phyloP scores from a whole-genome alignment of 495 filamentous ascomycete species.

The Penicillium chermesinum region DNA sequence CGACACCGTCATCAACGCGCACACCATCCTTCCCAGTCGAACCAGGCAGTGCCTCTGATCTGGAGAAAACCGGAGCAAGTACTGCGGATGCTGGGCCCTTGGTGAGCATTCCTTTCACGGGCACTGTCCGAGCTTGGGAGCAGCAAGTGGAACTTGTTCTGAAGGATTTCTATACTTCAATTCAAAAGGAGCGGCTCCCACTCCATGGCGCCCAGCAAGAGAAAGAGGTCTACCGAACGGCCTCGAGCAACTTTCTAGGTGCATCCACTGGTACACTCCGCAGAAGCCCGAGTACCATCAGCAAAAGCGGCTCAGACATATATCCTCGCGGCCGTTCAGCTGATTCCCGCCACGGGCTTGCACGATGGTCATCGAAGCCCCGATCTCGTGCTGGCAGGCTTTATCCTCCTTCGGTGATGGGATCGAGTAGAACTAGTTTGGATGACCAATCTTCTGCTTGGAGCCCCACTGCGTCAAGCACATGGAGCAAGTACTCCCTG shows the following conservation, averaged over 20 bases:
- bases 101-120: conserved; percentile 73
- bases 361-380: conserved; percentile 77
- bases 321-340: conserved; percentile 65
- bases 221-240: conserved; percentile 34
- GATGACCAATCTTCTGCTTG: conserved; percentile 88
- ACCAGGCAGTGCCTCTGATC: conserved; percentile 11
- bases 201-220: conserved; percentile 61
- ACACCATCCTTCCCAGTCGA: conserved; percentile 23
- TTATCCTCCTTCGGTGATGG: conserved; percentile 72
- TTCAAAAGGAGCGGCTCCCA: conserved; percentile 78
- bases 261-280: conserved; percentile 57
- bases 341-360: conserved; percentile 60
- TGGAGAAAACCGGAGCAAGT: conserved; percentile 28
- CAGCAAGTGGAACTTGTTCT: conserved; percentile 82
- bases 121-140: conserved; percentile 78
- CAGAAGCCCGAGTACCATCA: conserved; percentile 81
- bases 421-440: conserved; percentile 89
- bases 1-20: conserved; percentile 17
- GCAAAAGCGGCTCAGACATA: conserved; percentile 79
- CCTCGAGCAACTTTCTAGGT: conserved; percentile 45
- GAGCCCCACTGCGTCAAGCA: conserved; percentile 83
- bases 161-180: conserved; percentile 86
- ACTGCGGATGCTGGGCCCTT: conserved; percentile 50
- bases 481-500: conserved; percentile 91
- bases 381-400: conserved; percentile 70